These are phyloP conservation scores for Ambrosiella beaveri DNA, from an alignment of 2,329 filamentous ascomycete species.

Conservation along the genomic window DNA sequence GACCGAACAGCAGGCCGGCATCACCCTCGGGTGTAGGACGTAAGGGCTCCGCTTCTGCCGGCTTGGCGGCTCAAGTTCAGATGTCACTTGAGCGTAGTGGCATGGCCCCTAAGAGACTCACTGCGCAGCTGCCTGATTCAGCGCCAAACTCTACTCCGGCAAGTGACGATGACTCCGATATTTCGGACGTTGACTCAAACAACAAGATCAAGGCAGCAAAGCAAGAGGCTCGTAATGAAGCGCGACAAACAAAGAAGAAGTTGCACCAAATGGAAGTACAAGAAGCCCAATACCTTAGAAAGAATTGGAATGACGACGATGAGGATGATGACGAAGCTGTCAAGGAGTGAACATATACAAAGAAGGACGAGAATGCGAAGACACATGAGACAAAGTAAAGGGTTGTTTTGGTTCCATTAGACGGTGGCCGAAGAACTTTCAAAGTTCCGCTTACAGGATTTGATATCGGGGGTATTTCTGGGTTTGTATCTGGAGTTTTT, in stretches of 20 bases:
- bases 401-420: too few species aligned
- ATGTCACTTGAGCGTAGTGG: background rate
- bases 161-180: slow-evolving; percentile 22
- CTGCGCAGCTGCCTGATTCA: background rate
- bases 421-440: too few species aligned
- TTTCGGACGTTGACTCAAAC: slow-evolving; percentile 17
- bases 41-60: background rate
- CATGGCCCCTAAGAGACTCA: background rate
- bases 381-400: too few species aligned
- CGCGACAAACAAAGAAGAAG: slow-evolving; percentile 30
- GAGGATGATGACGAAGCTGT: background rate
- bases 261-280: slow-evolving; percentile 43
- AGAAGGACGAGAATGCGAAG: too few species aligned
- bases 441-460: too few species aligned
- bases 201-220: slow-evolving; percentile 26
- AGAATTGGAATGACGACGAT: background rate
- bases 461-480: too few species aligned
- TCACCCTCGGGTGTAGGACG: slow-evolving; percentile 6
- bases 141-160: slow-evolving; percentile 17
- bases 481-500: too few species aligned
- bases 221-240: slow-evolving; percentile 25
- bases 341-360: too few species aligned
- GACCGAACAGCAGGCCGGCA: slow-evolving; percentile 4
- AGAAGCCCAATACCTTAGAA: slow-evolving; percentile 24
- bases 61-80: background rate